These are phyloP conservation scores for Suhomyces xylopsoci DNA, from an alignment of 805 yeast genomes.

Conservation along the genomic window DNA sequence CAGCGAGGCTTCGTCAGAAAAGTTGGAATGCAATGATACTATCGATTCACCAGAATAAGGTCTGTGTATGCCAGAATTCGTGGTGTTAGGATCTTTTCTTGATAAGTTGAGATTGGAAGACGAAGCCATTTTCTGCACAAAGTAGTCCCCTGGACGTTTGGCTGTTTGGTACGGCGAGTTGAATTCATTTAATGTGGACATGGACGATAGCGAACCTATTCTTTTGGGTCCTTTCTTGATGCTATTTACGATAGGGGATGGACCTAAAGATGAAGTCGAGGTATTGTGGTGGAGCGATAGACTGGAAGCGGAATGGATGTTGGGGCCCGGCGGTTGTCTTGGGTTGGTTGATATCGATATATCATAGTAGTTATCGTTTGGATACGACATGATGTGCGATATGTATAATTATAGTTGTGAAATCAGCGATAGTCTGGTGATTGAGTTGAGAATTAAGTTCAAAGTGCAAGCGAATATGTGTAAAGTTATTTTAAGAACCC, in stretches of 20 bases:
- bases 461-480: not conserved
- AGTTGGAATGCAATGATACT: conserved; percentile 28
- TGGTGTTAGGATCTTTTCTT: not conserved
- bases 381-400: not conserved
- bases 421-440: not conserved
- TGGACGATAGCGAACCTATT: conserved; percentile 26
- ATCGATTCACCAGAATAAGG: conserved; percentile 35
- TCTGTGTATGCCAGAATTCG: conserved; percentile 7
- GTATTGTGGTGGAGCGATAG: conserved; percentile 2
- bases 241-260: conserved; percentile 3
- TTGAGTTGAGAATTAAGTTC: not conserved
- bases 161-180: conserved; percentile 1
- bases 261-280: conserved; percentile 2
- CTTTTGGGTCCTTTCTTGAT: conserved; percentile 24
- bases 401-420: not conserved
- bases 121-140: conserved; percentile 26
- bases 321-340: not conserved
- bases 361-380: conserved; percentile 28
- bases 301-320: conserved; percentile 2
- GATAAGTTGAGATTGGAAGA: conserved; percentile 18
- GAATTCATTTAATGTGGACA: conserved; percentile 16
- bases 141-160: conserved; percentile 44
- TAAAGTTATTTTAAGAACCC: not conserved
- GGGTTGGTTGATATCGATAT: conserved; percentile 13
- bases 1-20: conserved; percentile 36